Conservation (phyloP, 768 basidiomycete species). For the Lentinula edodes region DNA sequence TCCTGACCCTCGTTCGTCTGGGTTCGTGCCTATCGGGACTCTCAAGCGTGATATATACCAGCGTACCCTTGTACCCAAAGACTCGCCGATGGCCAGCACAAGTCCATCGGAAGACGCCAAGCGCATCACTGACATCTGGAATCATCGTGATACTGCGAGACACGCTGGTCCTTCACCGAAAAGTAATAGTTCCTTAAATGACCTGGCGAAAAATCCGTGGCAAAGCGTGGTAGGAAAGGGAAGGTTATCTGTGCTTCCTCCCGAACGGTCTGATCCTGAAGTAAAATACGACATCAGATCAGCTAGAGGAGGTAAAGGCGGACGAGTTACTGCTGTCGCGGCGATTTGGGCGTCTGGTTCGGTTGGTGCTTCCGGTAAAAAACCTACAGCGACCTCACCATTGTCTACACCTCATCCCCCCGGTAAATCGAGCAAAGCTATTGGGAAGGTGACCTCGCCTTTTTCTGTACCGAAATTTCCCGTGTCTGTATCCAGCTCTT, state of each 20-base stretch:
- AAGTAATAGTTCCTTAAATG: background rate
- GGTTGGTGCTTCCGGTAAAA: slow-evolving; percentile 12
- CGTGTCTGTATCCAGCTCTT: slow-evolving; percentile 4
- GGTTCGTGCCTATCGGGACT: slow-evolving; percentile 63
- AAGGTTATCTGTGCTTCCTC: slow-evolving; percentile 25
- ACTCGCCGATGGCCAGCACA: slow-evolving; percentile 15
- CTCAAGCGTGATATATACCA: slow-evolving; percentile 37
- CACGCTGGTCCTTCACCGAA: slow-evolving; percentile 1
- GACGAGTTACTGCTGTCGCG: slow-evolving; percentile 66
- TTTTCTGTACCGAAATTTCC: background rate
- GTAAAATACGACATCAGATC: slow-evolving; percentile 70
- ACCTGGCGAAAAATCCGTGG: slow-evolving; percentile 11
- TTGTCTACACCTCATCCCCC: background rate
- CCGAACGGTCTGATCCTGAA: slow-evolving; percentile 31
- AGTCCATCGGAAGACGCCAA: slow-evolving; percentile 29
- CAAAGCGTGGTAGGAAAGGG: slow-evolving; percentile 11
- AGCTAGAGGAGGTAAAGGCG: slow-evolving; percentile 73
- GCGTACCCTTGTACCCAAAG: slow-evolving; percentile 18
- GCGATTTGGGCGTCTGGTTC: slow-evolving; percentile 65
- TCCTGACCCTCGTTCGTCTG: slow-evolving; percentile 73
- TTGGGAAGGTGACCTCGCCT: background rate
- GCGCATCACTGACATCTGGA: slow-evolving; percentile 35
- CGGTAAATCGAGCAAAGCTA: background rate
- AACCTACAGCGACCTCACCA: slow-evolving; percentile 7
- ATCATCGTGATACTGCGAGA: slow-evolving; percentile 18